Evolutionary conservation across 2,329 filamentous ascomycete species (phyloP), one percentile per base, ranked within the genome.

Genomic region (Mycosphaerella arachidis): DNA sequence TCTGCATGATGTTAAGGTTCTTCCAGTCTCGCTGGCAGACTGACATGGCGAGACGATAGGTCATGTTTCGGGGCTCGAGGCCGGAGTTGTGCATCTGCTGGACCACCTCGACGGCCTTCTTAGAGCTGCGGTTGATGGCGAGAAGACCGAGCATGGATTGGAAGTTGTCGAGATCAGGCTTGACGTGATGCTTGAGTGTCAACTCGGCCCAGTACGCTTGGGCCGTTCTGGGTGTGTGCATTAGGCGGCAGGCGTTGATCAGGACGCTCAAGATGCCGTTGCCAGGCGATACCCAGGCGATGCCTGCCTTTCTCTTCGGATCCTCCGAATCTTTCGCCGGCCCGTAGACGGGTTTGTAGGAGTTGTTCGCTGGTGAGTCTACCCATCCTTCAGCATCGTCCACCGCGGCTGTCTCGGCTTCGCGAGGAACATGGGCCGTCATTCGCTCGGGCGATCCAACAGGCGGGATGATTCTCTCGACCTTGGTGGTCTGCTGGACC

Each of bases 401-500:
- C 13, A 53, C 52, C 6, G 40, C n/a, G 10, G 45, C 46, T 20
- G 30, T 29, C 20, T 59, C 46, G 18, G 10, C 45, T 13, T 56
- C 30, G n/a, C 57, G 58, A 18, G 68, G 71, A 4, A 74, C 65
- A 57, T 73, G 71, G n/a, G 63, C 61, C 6, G 57, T 65, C 18
- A 66, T 60, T 9, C 73, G 64, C 10, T 67, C 65, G 10, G 64
- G 35, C 51, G 61, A 68, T 52, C 74, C 65, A 16, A 78, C 54
- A 51, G 71, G 72, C 65, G 74, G 69, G 66, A 79, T 66, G 73
- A 79, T 65, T 78, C 85, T 83, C 35, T 87, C 84, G 46, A 96
- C 82, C 51, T 85, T 83, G 85, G 93, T 92, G 0, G 91, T 90
- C 74, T 96, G 87, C 66, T 91, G 82, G n/a, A 95, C 75, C 20